Base-by-base conservation (phyloP, 2,329 filamentous ascomycete genomes). In the Aureobasidium subglaciale region DNA sequence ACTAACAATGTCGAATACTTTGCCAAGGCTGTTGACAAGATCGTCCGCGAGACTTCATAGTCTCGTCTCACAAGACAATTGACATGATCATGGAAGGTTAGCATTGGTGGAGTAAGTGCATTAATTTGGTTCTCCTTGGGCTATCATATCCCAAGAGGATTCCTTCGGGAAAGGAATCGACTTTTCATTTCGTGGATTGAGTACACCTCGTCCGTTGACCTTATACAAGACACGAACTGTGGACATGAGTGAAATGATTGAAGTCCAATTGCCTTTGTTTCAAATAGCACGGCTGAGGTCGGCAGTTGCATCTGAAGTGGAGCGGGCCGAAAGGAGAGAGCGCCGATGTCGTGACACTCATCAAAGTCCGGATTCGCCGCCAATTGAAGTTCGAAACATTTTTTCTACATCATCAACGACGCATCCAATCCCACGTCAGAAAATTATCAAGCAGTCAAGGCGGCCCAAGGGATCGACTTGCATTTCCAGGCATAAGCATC, bases 1-100 rank as follows among this genome's bases (percentile, higher is more conserved):
- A 87, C 88, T 24, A 76, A 85, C 66, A 99, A 97, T 69, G 79
- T 97, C 58, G 90, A 96, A 55, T 96, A 96, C 74, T 88, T 97
- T 66, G 93, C 91, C 45, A 85, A 87, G 71, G 90, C 92, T 1
- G 82, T 97, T 11, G 87, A 96, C 69, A 87, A 86, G 71, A 88
- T 92, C 29, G 89, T 97, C 24, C 75, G 81, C 61, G 80, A 80
- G 68, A 73, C 65, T 20, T 46, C 41, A 30, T 55, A 38, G 6
- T n/a, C n/a, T 27, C 5, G 3, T 24, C 5, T 22, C 20, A 29
- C 16, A 2, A 18, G 18, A 25, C 3, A 20, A 40, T 16, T 11
- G 40, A 25, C 15, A 27, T 37, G 32, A 22, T 46, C 20, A 48
- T 22, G 27, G 22, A 18, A 11, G 35, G n/a, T 40, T n/a, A 53